Evolutionary conservation across 108 stramenopile species (phyloP).

Genomic region (Aureococcus anophagefferens): DNA sequence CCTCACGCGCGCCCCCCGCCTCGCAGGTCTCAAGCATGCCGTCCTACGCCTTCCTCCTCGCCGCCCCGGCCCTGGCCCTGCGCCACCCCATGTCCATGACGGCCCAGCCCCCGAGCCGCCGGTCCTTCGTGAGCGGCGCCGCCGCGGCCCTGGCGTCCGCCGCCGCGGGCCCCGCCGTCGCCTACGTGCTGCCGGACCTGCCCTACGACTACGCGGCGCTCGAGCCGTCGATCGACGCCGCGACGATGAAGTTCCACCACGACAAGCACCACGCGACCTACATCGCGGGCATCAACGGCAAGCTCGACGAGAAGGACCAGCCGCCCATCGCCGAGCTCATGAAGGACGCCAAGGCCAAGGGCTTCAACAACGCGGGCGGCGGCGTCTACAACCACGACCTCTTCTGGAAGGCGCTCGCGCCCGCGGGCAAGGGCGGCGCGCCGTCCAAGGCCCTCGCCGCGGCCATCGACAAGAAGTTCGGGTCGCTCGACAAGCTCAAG

Average conservation of each 20-base stretch:
- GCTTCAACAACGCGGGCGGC: slow-evolving; percentile 88
- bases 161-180: slow-evolving; percentile 47
- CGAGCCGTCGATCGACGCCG: slow-evolving; percentile 84
- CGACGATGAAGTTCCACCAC: slow-evolving; percentile 95
- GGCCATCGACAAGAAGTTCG: slow-evolving; percentile 73
- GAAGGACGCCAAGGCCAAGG: slow-evolving; percentile 66
- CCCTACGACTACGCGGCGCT: slow-evolving; percentile 81
- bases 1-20: too few species aligned
- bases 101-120: slow-evolving; percentile 35
- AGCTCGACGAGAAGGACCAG: slow-evolving; percentile 68
- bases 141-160: slow-evolving; percentile 49
- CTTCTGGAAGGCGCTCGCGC: slow-evolving; percentile 96
- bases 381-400: slow-evolving; percentile 99
- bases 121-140: slow-evolving; percentile 52
- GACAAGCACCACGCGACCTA: slow-evolving; percentile 86
- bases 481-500: slow-evolving; percentile 79
- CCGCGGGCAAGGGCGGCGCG: slow-evolving; percentile 75
- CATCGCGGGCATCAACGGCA: slow-evolving; percentile 56
- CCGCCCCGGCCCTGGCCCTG: too few species aligned
- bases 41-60: too few species aligned
- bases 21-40: too few species aligned
- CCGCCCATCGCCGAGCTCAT: slow-evolving; percentile 65
- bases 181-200: slow-evolving; percentile 80
- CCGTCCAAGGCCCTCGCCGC: slow-evolving; percentile 57
- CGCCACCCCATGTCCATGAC: background rate